Percentiles rank a stretch among this genome's conserved stretches.
Conservation (phyloP, 163 green algal genomes). For the Botryococcus braunii region DNA sequence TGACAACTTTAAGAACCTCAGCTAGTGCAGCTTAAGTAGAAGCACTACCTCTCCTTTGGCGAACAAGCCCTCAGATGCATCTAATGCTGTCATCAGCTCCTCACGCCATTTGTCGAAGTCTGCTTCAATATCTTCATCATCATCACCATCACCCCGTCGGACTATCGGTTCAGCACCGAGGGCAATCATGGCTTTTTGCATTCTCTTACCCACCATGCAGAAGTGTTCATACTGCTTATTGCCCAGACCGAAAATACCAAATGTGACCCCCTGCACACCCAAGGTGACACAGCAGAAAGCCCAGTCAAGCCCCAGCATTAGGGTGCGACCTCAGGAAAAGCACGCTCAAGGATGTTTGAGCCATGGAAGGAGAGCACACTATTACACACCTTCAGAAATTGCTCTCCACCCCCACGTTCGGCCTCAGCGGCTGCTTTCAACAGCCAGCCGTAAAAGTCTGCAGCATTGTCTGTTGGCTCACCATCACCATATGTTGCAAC, state of each 20-base stretch:
- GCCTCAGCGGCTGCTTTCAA: conserved; percentile 29
- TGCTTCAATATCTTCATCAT: conserved; percentile 89
- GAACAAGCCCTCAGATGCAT: too few species aligned
- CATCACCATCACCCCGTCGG: conserved; percentile 68
- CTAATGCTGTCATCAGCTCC: conserved; percentile 11
- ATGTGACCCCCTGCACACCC: conserved; percentile 49
- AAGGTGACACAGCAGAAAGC: not conserved
- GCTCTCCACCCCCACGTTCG: too few species aligned
- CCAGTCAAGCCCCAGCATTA: not conserved
- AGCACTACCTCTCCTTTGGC: too few species aligned
- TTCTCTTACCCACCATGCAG: conserved; percentile 73
- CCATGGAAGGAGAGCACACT: not conserved
- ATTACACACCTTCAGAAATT: too few species aligned
- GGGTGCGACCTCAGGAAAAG: not conserved
- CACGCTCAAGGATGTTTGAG: not conserved
- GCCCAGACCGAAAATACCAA: conserved; percentile 90
- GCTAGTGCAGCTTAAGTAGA: too few species aligned
- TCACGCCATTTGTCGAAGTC: conserved; percentile 32
- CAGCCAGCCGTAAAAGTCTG: conserved; percentile 81
- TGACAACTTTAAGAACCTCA: too few species aligned
- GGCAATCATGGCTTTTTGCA: conserved; percentile 54
- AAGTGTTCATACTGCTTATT: conserved; percentile 99
- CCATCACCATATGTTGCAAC: conserved; percentile 95
- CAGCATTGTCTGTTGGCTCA: conserved; percentile 89
- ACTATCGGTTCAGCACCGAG: conserved; percentile 58